Base-by-base conservation (phyloP, 768 basidiomycete species). In the Suillus subaureus region DNA sequence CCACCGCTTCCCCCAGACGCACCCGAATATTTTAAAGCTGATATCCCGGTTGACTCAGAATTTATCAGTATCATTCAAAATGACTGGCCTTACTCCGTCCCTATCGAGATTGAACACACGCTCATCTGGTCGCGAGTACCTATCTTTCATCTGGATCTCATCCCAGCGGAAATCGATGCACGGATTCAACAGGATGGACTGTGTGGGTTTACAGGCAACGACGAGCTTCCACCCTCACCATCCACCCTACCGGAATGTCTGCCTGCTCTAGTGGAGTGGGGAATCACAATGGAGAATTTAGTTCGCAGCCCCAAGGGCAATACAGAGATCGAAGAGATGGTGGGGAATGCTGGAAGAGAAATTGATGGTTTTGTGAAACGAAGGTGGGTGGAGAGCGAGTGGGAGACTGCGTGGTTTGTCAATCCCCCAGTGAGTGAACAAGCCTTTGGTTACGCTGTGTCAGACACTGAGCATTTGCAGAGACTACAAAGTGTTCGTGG, bases 351-450 rank as follows among this genome's bases (percentile, higher is more conserved):
- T 6, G 88, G 87, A 7, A 73, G 69, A 51, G 87, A 91, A 67
- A 85, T 93, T 51, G 80, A 85, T 40, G 76, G 75, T 58, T 94
- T 90, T 74, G 84, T 96, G 15, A 81, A 77, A 73, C 81, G 80
- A 57, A 79, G 86, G 57, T 95, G 94, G 94, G 70, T 72, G 21
- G 91, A 93, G 71, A 74, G 71, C 6, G 83, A 85, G n/a, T 96
- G 92, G 93, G 94, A 96, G 77, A 93, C 92, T 0, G 92, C 91
- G 2, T 96, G 94, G 94, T 94, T 94, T 71, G 90, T 93, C 51
- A 95, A 95, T 72, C 93, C 93, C 51, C 91, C 89, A 60, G 93
- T 95, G 70, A 73, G 90, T 77, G 6, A 60, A 35, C 61, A 5
- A 16, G 13, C 61, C 51, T 26, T 18, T 18, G 12, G 43, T 60